A percentile compares a stretch with the other conserved stretches of the same genome.
phyloP scores from a whole-genome alignment of 441 rosid genomes.

The Geranium incanum region DNA sequence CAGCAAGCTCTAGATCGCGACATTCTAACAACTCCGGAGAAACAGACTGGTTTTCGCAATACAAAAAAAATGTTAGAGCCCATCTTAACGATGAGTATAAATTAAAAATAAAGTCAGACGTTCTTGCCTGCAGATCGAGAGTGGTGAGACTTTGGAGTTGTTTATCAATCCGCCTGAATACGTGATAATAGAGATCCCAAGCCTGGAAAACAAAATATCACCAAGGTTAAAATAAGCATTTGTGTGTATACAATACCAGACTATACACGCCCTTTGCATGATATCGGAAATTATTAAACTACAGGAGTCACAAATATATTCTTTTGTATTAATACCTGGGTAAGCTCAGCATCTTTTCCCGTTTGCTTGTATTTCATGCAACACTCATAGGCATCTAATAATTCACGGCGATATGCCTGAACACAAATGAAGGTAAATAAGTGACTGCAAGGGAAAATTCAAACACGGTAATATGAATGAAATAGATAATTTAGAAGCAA shows the following conservation, averaged over 20 bases:
- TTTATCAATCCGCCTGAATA: slow-evolving; percentile 92
- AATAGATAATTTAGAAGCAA: background rate
- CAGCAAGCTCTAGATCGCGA: slow-evolving; percentile 91
- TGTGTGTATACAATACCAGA: background rate
- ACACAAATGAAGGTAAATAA: slow-evolving; percentile 5
- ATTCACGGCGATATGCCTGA: slow-evolving; percentile 91
- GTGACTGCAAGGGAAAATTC: background rate
- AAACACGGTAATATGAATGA: background rate
- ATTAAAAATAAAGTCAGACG: slow-evolving; percentile 14
- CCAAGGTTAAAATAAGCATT: background rate
- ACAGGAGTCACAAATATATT: background rate
- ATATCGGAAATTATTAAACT: background rate
- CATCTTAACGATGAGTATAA: slow-evolving; percentile 13
- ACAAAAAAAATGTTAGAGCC: slow-evolving; percentile 23
- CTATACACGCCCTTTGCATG: background rate
- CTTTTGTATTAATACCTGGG: slow-evolving; percentile 51
- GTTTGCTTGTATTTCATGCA: slow-evolving; percentile 88
- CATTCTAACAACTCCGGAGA: slow-evolving; percentile 93
- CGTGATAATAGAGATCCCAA: slow-evolving; percentile 98
- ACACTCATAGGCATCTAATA: slow-evolving; percentile 89
- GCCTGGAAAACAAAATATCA: slow-evolving; percentile 35
- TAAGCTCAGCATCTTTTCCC: slow-evolving; percentile 96
- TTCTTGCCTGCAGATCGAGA: slow-evolving; percentile 81
- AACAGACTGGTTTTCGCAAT: slow-evolving; percentile 55
- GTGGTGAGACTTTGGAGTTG: slow-evolving; percentile 92